Percentiles rank a stretch among this genome's conserved stretches.
Evolutionary conservation across 2,329 filamentous ascomycete species (phyloP).

Genomic region (Cladosporium phlei): DNA sequence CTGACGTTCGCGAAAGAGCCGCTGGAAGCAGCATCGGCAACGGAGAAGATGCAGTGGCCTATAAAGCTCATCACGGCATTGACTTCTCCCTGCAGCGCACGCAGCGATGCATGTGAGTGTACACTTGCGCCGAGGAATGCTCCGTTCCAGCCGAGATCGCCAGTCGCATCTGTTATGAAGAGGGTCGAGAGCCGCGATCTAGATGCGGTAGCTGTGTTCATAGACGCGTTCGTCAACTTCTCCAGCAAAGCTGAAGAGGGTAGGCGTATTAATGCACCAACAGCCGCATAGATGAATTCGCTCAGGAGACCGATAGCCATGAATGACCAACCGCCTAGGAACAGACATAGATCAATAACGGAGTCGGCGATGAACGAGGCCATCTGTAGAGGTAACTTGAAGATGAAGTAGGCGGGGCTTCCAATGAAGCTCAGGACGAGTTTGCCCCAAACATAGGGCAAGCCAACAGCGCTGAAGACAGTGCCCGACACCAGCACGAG

Average conservation of each 20-base stretch:
- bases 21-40: conserved; percentile 25
- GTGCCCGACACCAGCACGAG: conserved; percentile 83
- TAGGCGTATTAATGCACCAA: neutral
- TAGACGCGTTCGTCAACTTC: conserved; percentile 3
- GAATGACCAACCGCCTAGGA: conserved; percentile 42
- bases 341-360: conserved; percentile 68
- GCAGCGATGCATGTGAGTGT: conserved; percentile 27
- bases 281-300: neutral
- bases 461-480: conserved; percentile 77
- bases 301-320: conserved; percentile 13
- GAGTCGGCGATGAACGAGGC: conserved; percentile 72
- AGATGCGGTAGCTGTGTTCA: conserved; percentile 21
- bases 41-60: conserved; percentile 20
- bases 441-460: conserved; percentile 89
- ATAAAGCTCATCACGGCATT: conserved; percentile 21
- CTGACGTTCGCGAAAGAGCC: conserved; percentile 20
- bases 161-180: conserved; percentile 17
- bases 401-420: conserved; percentile 63
- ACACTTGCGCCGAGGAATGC: conserved; percentile 24
- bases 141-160: conserved; percentile 22
- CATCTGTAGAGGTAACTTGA: conserved; percentile 67
- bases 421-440: conserved; percentile 73
- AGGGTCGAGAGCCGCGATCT: conserved; percentile 20
- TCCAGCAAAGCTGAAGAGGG: neutral
- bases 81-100: conserved; percentile 22